These are phyloP conservation scores for Thermoascus crustaceus DNA, from an alignment of 2,329 filamentous ascomycete species.

Conservation along the genomic window DNA sequence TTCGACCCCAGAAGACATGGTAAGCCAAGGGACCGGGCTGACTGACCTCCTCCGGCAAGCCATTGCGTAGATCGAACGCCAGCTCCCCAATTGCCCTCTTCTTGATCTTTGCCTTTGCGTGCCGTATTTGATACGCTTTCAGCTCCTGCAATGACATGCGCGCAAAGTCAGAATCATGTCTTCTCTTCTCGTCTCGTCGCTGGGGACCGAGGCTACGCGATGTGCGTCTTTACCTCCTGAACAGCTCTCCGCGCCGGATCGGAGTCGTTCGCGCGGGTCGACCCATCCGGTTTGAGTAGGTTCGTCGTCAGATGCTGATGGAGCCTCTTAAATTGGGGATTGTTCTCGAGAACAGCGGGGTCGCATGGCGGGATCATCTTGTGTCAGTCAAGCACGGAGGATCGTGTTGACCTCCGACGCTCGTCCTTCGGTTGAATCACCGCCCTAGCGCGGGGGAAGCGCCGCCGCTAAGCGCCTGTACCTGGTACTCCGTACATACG, in stretches of 20 bases:
- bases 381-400: neutral
- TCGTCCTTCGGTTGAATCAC: too few relatives aligned
- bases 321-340: conserved; percentile 36
- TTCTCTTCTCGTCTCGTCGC: too few relatives aligned
- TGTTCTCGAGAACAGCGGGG: conserved; percentile 29
- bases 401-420: too few relatives aligned
- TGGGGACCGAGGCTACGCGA: too few relatives aligned
- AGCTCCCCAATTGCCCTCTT: conserved; percentile 23
- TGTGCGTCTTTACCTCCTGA: conserved; percentile 28
- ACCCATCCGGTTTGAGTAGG: conserved; percentile 34
- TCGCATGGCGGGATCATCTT: conserved; percentile 38
- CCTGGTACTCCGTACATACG: too few relatives aligned
- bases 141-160: conserved; percentile 26
- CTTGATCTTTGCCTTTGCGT: conserved; percentile 27
- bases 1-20: neutral
- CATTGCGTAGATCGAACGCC: conserved; percentile 25
- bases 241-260: conserved; percentile 23
- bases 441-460: too few relatives aligned
- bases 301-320: conserved; percentile 32
- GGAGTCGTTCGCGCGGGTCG: conserved; percentile 24
- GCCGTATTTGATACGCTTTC: conserved; percentile 23
- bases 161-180: neutral
- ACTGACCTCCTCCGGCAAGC: conserved; percentile 27
- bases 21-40: neutral
- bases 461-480: too few relatives aligned